A percentile compares a stretch with the other conserved stretches of the same genome.
Evolutionary conservation across 140 eudicot species (phyloP).

Genomic region (Stevia rebaudiana): DNA sequence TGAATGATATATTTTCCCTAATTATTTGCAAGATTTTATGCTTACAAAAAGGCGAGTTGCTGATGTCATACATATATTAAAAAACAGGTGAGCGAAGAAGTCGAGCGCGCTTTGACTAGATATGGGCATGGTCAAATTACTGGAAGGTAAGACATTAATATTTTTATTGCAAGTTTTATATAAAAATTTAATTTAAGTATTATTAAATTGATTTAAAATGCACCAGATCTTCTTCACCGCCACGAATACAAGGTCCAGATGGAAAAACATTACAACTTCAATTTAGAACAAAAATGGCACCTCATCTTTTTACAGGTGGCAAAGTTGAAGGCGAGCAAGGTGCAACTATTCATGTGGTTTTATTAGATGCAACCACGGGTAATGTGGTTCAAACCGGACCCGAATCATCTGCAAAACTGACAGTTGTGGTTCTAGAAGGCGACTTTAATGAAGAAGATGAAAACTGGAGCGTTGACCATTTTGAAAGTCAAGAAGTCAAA

Average conservation of each 20-base stretch:
- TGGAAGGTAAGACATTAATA: conserved; percentile 37
- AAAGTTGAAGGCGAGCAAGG: conserved; percentile 69
- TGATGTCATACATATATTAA: not conserved
- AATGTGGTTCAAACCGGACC: conserved; percentile 45
- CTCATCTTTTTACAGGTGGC: conserved; percentile 64
- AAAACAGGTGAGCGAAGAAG: conserved; percentile 63
- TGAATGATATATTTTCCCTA: not conserved
- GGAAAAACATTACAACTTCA: conserved; percentile 46
- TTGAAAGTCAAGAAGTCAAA: conserved; percentile 61
- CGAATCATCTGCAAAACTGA: conserved; percentile 48
- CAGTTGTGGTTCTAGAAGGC: conserved; percentile 56
- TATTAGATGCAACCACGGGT: conserved; percentile 47
- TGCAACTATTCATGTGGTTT: conserved; percentile 46
- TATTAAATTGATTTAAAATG: not conserved
- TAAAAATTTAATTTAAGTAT: not conserved
- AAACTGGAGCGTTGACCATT: conserved; percentile 43
- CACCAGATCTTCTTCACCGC: conserved; percentile 53
- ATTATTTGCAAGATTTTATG: not conserved
- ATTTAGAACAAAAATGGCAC: conserved; percentile 54
- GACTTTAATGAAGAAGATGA: conserved; percentile 52
- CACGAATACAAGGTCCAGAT: conserved; percentile 41
- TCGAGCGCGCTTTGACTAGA: conserved; percentile 63
- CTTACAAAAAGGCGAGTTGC: not conserved
- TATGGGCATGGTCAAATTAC: conserved; percentile 44
- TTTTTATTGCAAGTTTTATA: not conserved